Base-by-base conservation (phyloP, 2,329 filamentous ascomycete species). In the Monilinia polystroma region DNA sequence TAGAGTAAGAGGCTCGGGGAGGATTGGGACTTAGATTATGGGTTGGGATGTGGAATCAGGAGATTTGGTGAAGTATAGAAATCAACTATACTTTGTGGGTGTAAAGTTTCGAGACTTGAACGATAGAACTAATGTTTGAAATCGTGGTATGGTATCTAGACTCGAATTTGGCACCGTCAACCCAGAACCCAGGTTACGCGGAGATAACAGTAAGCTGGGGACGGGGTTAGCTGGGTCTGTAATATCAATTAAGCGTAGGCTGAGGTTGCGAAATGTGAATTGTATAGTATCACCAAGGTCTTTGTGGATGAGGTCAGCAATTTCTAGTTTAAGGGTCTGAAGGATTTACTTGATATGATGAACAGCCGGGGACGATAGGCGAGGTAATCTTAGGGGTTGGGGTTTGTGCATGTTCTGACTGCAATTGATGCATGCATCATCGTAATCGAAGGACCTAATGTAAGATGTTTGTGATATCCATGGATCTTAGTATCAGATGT, bases 301-400 rank as follows among this genome's bases (percentile, higher is more conserved):
- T 16, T 20, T 7, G 23, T 26, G 11, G 57, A 49, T 47, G 43
- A 59, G 43, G 26, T 49, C 11, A 35, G 43, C 20, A 11, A n/a
- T 49, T 10, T 60, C 43, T 35, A n/a, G 26, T 23, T 11, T 35
- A 23, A 6, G 2, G 3, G 1, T 16, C 12, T 32, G 45, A 60
- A 35, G 43, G 57, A 60, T 60, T 47, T 59, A 12, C 43, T 49
- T 23, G 26, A 59, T 35, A 49, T 59, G 18, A 35, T 59, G 43
- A 49, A 16, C 7, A n/a, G 11, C 20, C 20, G 57, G 7, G 29
- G 43, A 49, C 12, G 14, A 23, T 29, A 60, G 57, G 43, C 26
- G 43, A 49, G 57, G 26, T 47, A 59, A 14, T 14, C 38, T 41
- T 41, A 14, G 26, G 41, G 56, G 11, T 45, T 45, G 29, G 26